Evolutionary conservation across 768 basidiomycete species (phyloP).

Genomic region (Tricholoma hemisulphureum): DNA sequence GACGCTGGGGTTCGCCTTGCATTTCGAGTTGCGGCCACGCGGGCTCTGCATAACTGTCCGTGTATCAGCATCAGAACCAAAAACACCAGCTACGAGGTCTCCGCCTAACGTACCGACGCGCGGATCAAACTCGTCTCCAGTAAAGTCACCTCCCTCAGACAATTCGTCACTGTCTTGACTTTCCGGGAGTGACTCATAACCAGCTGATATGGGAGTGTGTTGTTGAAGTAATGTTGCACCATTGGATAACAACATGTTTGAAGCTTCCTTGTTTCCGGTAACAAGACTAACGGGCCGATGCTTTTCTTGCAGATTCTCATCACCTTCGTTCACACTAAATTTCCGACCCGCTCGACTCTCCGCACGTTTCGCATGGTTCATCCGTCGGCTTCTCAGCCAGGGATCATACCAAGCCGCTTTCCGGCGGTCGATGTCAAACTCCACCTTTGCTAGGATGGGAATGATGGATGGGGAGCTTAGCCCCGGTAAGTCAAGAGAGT

Average conservation of each 20-base stretch:
- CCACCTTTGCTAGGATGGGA: conserved; percentile 89
- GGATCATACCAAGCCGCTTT: conserved; percentile 85
- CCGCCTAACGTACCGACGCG: conserved; percentile 33
- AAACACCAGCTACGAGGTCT: conserved; percentile 61
- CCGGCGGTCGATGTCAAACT: conserved; percentile 87
- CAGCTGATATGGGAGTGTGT: conserved; percentile 17
- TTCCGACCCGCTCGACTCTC: conserved; percentile 38
- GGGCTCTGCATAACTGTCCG: conserved; percentile 55
- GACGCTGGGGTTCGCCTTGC: conserved; percentile 42
- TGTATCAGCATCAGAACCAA: conserved; percentile 63
- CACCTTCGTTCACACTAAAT: conserved; percentile 16
- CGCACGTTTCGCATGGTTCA: conserved; percentile 58
- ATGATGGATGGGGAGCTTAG: conserved; percentile 62
- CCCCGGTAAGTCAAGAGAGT: conserved; percentile 64
- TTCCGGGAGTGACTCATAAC: conserved; percentile 39
- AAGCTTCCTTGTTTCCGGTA: conserved; percentile 47
- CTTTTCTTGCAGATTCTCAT: conserved; percentile 19
- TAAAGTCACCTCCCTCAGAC: conserved; percentile 25
- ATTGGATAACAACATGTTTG: conserved; percentile 31
- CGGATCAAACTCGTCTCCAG: conserved; percentile 40
- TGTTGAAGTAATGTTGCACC: conserved; percentile 15
- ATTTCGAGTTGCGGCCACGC: conserved; percentile 23
- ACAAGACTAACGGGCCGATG: conserved; percentile 49
- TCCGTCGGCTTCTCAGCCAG: conserved; percentile 68
- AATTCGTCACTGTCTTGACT: conserved; percentile 4